A percentile compares a stretch with the other conserved stretches of the same genome.
These are phyloP conservation scores for Holtermanniella nyarrowii DNA, from an alignment of 768 basidiomycete species.

Conservation along the genomic window DNA sequence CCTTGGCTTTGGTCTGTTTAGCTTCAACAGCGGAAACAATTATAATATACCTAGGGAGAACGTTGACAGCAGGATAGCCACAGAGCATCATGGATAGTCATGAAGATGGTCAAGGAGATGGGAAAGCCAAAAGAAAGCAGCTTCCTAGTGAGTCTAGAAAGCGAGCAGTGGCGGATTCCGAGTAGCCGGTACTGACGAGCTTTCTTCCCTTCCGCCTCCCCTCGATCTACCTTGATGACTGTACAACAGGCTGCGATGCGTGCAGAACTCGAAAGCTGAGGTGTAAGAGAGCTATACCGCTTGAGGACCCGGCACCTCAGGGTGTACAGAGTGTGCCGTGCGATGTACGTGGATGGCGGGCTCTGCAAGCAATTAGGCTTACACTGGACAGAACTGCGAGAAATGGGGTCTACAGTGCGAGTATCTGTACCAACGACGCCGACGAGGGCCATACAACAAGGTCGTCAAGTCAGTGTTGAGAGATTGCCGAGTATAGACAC, in stretches of 20 bases:
- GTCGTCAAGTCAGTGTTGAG: neutral
- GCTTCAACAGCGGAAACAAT: too few species aligned
- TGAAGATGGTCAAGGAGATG: too few species aligned
- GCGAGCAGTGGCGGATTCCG: neutral
- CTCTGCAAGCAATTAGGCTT: too few species aligned
- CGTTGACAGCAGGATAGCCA: too few species aligned
- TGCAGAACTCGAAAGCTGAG: neutral
- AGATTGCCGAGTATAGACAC: neutral
- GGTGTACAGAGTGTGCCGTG: neutral
- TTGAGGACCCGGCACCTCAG: neutral
- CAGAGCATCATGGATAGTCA: too few species aligned
- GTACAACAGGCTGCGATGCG: neutral
- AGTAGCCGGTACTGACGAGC: neutral
- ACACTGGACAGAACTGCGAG: neutral
- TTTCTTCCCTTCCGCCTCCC: neutral
- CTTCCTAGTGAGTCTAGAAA: neutral
- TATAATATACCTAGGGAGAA: too few species aligned
- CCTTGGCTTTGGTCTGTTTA: too few species aligned
- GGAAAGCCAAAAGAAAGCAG: neutral
- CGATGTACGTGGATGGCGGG: neutral
- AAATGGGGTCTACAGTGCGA: neutral
- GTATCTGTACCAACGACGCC: neutral
- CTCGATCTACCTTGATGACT: neutral
- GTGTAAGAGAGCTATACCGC: neutral
- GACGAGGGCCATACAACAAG: neutral